Conservation (phyloP, 306 rosid species). For the Trifolium pratense region DNA sequence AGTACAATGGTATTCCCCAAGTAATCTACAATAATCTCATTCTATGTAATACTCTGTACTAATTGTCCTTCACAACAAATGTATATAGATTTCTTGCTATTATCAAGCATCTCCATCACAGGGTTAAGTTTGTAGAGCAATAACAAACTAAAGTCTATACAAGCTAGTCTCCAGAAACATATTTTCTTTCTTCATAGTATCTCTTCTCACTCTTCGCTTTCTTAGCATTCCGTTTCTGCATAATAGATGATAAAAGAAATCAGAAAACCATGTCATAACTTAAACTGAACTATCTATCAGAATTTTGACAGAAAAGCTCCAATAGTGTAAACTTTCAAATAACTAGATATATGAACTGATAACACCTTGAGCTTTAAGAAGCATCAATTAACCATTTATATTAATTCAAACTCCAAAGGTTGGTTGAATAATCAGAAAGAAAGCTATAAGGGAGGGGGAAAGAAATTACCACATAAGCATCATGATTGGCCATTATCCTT, state of each 20-base stretch:
- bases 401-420: neutral
- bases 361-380: neutral
- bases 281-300: conserved; percentile 2
- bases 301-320: conserved; percentile 10
- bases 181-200: conserved; percentile 81
- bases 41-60: conserved; percentile 42
- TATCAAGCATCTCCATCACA: conserved; percentile 42
- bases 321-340: conserved; percentile 3
- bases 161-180: conserved; percentile 78
- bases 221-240: conserved; percentile 94
- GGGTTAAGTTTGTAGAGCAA: conserved; percentile 36
- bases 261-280: conserved; percentile 16
- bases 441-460: neutral
- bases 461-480: conserved; percentile 74
- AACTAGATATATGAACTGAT: neutral
- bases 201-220: conserved; percentile 79
- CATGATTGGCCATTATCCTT: conserved; percentile 94
- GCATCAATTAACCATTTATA: neutral
- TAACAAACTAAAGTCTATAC: conserved; percentile 37
- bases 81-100: conserved; percentile 34
- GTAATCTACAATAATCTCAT: conserved; percentile 24
- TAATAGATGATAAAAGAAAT: conserved; percentile 9
- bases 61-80: conserved; percentile 37
- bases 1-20: conserved; percentile 36
- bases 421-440: neutral